Evolutionary conservation across 495 filamentous ascomycete genomes (phyloP).

Genomic region (Apiosordaria backusii): DNA sequence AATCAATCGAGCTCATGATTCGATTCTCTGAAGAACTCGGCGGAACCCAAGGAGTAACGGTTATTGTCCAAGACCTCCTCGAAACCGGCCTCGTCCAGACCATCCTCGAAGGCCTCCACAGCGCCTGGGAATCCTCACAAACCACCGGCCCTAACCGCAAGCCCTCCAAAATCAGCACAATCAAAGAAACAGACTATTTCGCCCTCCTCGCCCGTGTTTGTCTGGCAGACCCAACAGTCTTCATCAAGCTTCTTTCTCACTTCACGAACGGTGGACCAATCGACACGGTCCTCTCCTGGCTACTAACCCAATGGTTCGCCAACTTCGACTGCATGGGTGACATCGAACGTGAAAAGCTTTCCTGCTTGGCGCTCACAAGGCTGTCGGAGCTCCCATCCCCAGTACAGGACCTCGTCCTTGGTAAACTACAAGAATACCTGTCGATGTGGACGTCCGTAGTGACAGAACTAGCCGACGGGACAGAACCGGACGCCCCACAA

Average conservation of each 20-base stretch:
- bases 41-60: slow-evolving; percentile 58
- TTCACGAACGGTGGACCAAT: slow-evolving; percentile 32
- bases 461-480: slow-evolving; percentile 34
- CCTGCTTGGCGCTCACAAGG: slow-evolving; percentile 74
- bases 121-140: slow-evolving; percentile 67
- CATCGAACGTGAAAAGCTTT: slow-evolving; percentile 72
- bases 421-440: slow-evolving; percentile 49
- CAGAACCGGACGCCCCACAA: slow-evolving; percentile 22
- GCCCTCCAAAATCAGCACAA: slow-evolving; percentile 57
- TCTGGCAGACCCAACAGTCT: slow-evolving; percentile 61
- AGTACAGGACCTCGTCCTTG: slow-evolving; percentile 46
- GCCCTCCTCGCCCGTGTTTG: slow-evolving; percentile 76
- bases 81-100: slow-evolving; percentile 62
- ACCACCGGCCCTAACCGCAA: slow-evolving; percentile 71
- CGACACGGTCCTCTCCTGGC: slow-evolving; percentile 62
- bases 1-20: neutral
- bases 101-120: slow-evolving; percentile 67
- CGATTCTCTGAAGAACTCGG: slow-evolving; percentile 65
- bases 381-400: slow-evolving; percentile 63
- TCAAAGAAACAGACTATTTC: slow-evolving; percentile 79
- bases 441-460: slow-evolving; percentile 52
- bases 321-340: slow-evolving; percentile 81
- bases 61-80: slow-evolving; percentile 66
- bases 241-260: slow-evolving; percentile 55
- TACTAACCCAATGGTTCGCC: slow-evolving; percentile 81